Percentiles rank a stretch among this genome's conserved stretches.
Conservation (phyloP, 2,329 filamentous ascomycete species). For the Cordyceps javanica region DNA sequence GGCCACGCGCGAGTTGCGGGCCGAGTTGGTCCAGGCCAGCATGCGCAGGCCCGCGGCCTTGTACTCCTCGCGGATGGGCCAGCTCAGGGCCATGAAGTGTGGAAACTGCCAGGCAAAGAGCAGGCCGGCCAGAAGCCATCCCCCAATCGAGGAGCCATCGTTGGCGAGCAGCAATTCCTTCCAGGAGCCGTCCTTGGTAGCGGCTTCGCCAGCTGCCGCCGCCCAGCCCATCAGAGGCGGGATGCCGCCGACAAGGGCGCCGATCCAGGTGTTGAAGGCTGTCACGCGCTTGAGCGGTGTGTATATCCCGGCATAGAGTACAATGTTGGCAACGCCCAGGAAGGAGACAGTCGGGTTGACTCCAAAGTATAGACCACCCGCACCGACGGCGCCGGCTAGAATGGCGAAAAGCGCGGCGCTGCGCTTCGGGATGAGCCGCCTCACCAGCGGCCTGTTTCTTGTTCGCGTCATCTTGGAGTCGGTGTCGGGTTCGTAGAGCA, state of each 20-base stretch:
- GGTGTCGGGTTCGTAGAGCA: constrained; percentile 88
- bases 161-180: constrained; percentile 65
- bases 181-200: constrained; percentile 69
- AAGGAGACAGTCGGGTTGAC: constrained; percentile 92
- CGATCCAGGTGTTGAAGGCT: constrained; percentile 89
- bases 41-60: constrained; percentile 60
- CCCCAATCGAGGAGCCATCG: constrained; percentile 61
- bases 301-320: constrained; percentile 85
- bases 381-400: constrained; percentile 62
- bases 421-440: constrained; percentile 65
- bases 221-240: constrained; percentile 98
- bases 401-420: constrained; percentile 74
- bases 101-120: constrained; percentile 97
- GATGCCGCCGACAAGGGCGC: constrained; percentile 86
- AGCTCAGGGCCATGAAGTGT: constrained; percentile 92
- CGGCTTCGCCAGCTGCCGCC: constrained; percentile 83
- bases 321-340: constrained; percentile 77
- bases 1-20: constrained; percentile 78
- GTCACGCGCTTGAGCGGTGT: constrained; percentile 87
- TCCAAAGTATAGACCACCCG: constrained; percentile 72
- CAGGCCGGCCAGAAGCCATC: constrained; percentile 80
- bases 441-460: constrained; percentile 79
- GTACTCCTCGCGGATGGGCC: constrained; percentile 87
- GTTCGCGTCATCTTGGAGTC: constrained; percentile 95
- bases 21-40: constrained; percentile 84